A percentile compares a stretch with the other conserved stretches of the same genome.
Evolutionary conservation across 2,329 filamentous ascomycete species (phyloP).

Genomic region (Cryphonectria radicalis): DNA sequence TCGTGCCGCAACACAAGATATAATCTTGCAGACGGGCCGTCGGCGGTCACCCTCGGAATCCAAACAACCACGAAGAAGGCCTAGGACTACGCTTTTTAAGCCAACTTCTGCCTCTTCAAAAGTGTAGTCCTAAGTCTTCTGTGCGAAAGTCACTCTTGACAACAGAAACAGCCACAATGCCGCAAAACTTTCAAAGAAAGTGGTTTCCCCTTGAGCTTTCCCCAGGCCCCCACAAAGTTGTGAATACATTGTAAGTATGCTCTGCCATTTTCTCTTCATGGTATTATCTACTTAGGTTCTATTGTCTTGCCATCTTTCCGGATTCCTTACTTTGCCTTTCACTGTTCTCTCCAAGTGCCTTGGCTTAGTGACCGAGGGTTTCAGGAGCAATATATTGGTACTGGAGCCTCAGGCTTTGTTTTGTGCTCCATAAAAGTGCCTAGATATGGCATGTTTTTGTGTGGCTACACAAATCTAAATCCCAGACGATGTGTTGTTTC

Average conservation of each 20-base stretch:
- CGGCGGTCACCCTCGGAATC: neutral
- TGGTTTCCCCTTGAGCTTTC: neutral
- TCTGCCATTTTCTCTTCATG: neutral
- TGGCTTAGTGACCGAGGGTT: neutral
- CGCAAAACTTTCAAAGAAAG: neutral
- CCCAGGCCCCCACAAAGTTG: neutral
- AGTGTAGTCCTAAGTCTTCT: no score
- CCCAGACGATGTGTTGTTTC: neutral
- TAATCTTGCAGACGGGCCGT: neutral
- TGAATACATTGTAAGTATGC: neutral
- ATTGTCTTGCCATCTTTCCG: neutral
- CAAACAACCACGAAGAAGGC: neutral
- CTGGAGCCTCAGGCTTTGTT: neutral
- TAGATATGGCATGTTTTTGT: neutral
- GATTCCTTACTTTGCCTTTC: neutral
- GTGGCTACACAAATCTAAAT: neutral
- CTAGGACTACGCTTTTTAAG: neutral
- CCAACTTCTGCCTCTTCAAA: neutral
- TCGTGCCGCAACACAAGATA: neutral
- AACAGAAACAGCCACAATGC: neutral
- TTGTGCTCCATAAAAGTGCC: neutral
- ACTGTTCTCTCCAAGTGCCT: neutral
- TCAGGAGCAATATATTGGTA: neutral
- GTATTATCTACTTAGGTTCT: neutral
- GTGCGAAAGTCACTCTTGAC: neutral